Base-by-base conservation (phyloP, 352 stramenopile genomes). In the Phytophthora pluvialis region DNA sequence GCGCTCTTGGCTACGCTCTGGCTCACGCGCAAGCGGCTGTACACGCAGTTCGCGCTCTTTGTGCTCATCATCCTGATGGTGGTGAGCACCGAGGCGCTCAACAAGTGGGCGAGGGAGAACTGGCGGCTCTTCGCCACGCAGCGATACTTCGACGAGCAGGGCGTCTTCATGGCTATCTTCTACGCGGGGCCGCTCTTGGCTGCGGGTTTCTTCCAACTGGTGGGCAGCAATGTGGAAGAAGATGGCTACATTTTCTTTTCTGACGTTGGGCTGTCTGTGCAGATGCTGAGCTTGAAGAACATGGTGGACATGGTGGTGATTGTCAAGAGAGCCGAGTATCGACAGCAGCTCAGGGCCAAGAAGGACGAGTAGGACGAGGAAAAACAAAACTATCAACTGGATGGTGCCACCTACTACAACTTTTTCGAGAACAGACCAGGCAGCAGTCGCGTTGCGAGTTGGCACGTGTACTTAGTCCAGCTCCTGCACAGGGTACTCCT, bases 121-220 rank as follows among this genome's bases (percentile, higher is more conserved):
- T 96, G 88, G 88, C 64, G 54, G 10, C 42, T 77, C 4, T 58
- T 96, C 16, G 83, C 84, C 18, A 90, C 88, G 43, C 88, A 96
- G 52, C 73, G 90, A 40, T 96, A 96, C 70, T 96, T 96, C 61
- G 88, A 94, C 50, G 52, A 76, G 40, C 73, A 79, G 16, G 88
- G 88, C 1, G 78, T 96, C 12, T 96, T 96, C 66, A 90, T 94
- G 63, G 81, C 78, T 26, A 88, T 93, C 61, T 92, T 96, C 64
- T 91, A 90, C 61, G 84, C 82, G 2, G 86, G 72, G 5, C 88
- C 88, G 12, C 60, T 96, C 55, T 77, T 96, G 18, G 75, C 70
- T n/a, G 67, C 83, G 10, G 84, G 84, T 4, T 93, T 96, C 63
- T 81, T 93, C 60, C 86, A 94, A 64, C 42, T 94, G 67, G 80